A percentile compares a stretch with the other conserved stretches of the same genome.
Conservation (phyloP, 2,329 filamentous ascomycete species). For the Penicillium sp. region DNA sequence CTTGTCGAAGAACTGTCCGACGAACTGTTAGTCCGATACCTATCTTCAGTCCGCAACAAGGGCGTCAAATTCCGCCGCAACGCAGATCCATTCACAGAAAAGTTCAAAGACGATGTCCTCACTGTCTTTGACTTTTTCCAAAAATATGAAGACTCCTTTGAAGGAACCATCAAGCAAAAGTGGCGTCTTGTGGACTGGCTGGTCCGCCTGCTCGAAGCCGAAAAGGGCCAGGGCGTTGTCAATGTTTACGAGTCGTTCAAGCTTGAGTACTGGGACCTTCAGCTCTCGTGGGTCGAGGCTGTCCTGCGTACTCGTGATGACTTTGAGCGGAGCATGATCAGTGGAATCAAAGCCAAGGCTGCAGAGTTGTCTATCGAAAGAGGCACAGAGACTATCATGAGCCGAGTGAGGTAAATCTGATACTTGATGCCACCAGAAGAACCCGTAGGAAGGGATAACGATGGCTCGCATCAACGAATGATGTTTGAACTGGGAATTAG, state of each 20-base stretch:
- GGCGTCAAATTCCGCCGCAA: conserved; percentile 81
- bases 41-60: conserved; percentile 82
- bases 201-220: conserved; percentile 70
- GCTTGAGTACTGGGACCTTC: conserved; percentile 85
- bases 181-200: conserved; percentile 91
- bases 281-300: conserved; percentile 92
- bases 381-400: conserved; percentile 90
- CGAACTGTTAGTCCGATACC: conserved; percentile 83
- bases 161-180: conserved; percentile 77
- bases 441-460: background rate
- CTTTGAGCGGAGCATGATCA: conserved; percentile 88
- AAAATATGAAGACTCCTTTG: conserved; percentile 67
- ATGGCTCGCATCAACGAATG: background rate
- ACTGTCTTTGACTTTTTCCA: conserved; percentile 90
- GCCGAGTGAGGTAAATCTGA: conserved; percentile 71
- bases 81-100: conserved; percentile 80
- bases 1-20: conserved; percentile 92
- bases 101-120: conserved; percentile 89
- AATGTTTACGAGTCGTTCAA: conserved; percentile 84
- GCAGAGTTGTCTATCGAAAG: conserved; percentile 79
- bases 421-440: background rate
- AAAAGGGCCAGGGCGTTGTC: conserved; percentile 70
- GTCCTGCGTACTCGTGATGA: conserved; percentile 85
- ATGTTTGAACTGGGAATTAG: background rate
- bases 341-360: conserved; percentile 82